phyloP scores from a whole-genome alignment of 805 yeast species.

The Sungouiozyma intestinalis region DNA sequence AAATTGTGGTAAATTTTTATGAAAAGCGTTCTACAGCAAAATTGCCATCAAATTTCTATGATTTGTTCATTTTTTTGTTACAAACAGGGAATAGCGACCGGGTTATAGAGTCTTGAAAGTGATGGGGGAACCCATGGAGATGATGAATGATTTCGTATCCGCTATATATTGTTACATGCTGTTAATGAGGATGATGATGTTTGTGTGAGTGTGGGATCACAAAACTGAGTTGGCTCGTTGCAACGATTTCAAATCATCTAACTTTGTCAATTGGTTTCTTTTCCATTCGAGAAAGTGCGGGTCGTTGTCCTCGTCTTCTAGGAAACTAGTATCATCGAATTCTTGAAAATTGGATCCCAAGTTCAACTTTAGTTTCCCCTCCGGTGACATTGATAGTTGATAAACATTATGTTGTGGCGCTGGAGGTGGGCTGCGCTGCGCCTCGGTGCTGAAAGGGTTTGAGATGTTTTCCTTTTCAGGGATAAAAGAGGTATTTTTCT shows the following conservation, averaged over 20 bases:
- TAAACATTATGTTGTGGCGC: conserved; percentile 25
- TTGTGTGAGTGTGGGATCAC: neutral
- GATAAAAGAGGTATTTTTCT: neutral
- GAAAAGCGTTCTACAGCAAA: neutral
- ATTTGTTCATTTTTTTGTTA: too few species aligned
- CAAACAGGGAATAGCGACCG: neutral
- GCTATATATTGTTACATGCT: neutral
- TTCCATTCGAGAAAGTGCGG: conserved; percentile 23
- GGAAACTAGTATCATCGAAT: conserved; percentile 24
- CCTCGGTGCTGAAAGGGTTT: neutral
- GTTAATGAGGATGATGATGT: neutral
- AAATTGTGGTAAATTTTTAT: neutral
- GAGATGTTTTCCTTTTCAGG: conserved; percentile 2
- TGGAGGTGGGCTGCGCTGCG: neutral
- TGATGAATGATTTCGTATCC: neutral
- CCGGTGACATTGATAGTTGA: conserved; percentile 24
- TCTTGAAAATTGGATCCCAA: conserved; percentile 8
- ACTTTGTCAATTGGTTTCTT: conserved; percentile 22
- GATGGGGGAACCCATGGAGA: neutral
- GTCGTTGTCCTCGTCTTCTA: conserved; percentile 24
- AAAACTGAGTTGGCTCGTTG: neutral
- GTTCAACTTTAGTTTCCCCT: conserved; percentile 23
- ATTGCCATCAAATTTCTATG: too few species aligned
- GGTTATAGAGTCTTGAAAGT: neutral
- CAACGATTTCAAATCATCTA: conserved; percentile 7